Evolutionary conservation across 1,284 basidiomycete genomes (phyloP).

Genomic region (Marasmius sp.): DNA sequence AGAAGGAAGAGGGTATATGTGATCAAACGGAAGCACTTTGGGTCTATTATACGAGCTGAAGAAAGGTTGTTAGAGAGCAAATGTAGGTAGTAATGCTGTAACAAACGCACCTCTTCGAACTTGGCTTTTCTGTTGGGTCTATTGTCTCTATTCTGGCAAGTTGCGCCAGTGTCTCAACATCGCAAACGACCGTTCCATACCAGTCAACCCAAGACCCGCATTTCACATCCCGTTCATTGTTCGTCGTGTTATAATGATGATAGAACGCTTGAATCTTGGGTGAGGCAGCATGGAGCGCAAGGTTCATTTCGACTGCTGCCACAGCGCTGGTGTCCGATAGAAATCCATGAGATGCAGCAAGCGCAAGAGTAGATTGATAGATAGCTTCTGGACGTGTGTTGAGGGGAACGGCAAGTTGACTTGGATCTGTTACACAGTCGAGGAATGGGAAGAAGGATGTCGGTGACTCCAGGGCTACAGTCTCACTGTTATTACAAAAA

Average conservation of each 20-base stretch:
- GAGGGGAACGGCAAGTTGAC: constrained; percentile 32
- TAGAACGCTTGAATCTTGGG: constrained; percentile 78
- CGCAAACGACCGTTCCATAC: constrained; percentile 78
- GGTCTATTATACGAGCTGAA: constrained; percentile 33
- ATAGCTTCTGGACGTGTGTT: constrained; percentile 48
- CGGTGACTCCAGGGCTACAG: constrained; percentile 61
- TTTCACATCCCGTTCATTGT: constrained; percentile 30
- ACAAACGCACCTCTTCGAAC: constrained; percentile 16
- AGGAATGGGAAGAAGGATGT: constrained; percentile 70
- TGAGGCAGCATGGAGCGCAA: constrained; percentile 67
- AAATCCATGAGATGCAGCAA: constrained; percentile 45
- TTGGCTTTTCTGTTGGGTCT: constrained; percentile 36
- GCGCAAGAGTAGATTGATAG: constrained; percentile 53
- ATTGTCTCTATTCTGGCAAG: constrained; percentile 59
- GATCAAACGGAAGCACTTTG: constrained; percentile 69
- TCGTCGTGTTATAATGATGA: constrained; percentile 52
- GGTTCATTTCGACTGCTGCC: constrained; percentile 56
- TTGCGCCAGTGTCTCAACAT: constrained; percentile 58
- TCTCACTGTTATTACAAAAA: constrained; percentile 34
- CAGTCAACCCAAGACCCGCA: constrained; percentile 90
- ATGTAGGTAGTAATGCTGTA: neutral
- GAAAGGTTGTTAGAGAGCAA: constrained; percentile 5
- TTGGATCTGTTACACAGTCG: constrained; percentile 58
- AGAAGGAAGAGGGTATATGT: constrained; percentile 52
- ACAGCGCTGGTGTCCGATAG: constrained; percentile 49